Base-by-base conservation (phyloP, 352 stramenopile genomes). In the Globisporangium polare region DNA sequence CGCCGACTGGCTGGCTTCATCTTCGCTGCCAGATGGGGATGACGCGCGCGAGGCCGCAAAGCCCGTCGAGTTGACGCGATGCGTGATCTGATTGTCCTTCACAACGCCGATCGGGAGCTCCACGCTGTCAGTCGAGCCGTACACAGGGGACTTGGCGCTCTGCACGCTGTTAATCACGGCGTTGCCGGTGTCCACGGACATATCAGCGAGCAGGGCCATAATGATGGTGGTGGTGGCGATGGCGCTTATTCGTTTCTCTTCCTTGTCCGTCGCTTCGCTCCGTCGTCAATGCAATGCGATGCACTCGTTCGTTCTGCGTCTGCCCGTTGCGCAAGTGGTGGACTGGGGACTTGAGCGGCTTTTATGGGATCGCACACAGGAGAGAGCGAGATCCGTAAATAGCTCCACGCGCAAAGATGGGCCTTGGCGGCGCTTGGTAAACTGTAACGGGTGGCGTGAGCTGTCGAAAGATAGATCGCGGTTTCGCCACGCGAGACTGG, bases 21-120 rank as follows among this genome's bases (percentile, higher is more conserved):
- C 75, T 37, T 62, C 75, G 53, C 69, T 81, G 49, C 55, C 68
- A 12, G 54, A 62, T 17, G 73, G 64, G 27, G 77, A 80, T 31
- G 69, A 74, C 52, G 68, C 64, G 43, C 71, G 65, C 50, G 73
- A 78, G 17, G 62, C 55, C 27, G 62, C 62, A 58, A 68, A 68
- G 35, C 73, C 71, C 37, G 41, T 52, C 53, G 46, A 51, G 49
- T 71, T 67, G 41, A 47, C 49, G 33, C 67, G 67, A 33, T 68
- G 59, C 12, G 63, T 71, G 46, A 73, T 63, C 29, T 49, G 46
- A 33, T 22, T 47, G 58, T 70, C 58, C 37, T 53, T 60, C 5
- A 9, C 37, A 24, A 18, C 39, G 29, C 24, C 24, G 2, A 55
- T n/a, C 18, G 15, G 31, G 18, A 45, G 17, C 3, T 31, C 33